phyloP scores from a whole-genome alignment of 2,329 filamentous ascomycete genomes.

The Incumbomyces delicatus region DNA sequence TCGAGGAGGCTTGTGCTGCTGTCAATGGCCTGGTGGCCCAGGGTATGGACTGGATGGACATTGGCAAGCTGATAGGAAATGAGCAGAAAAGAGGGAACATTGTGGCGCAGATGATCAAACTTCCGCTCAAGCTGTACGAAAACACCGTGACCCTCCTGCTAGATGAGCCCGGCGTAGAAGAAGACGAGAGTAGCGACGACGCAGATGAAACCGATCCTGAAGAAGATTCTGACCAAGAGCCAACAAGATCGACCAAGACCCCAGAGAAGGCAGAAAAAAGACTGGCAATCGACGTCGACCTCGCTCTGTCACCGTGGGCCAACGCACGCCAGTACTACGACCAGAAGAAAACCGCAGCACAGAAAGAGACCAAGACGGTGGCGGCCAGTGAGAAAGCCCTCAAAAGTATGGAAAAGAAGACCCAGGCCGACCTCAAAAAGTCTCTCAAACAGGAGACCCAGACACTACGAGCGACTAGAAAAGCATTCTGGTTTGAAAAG shows the following conservation, averaged over 20 bases:
- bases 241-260: slow-evolving; percentile 20
- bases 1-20: slow-evolving; percentile 85
- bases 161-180: slow-evolving; percentile 56
- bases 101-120: slow-evolving; percentile 75
- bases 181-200: slow-evolving; percentile 53
- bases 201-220: slow-evolving; percentile 42
- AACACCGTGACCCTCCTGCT: slow-evolving; percentile 76
- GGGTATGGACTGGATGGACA: slow-evolving; percentile 96
- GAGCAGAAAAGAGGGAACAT: slow-evolving; percentile 74
- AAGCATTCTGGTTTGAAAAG: slow-evolving; percentile 92
- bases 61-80: slow-evolving; percentile 75
- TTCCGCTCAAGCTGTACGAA: slow-evolving; percentile 82
- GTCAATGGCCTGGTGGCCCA: slow-evolving; percentile 85
- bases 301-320: slow-evolving; percentile 70
- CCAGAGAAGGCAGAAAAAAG: slow-evolving; percentile 27
- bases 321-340: slow-evolving; percentile 91
- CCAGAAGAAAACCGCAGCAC: slow-evolving; percentile 71
- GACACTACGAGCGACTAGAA: slow-evolving; percentile 69
- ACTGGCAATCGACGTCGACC: slow-evolving; percentile 73
- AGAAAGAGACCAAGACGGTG: slow-evolving; percentile 78
- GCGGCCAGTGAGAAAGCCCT: slow-evolving; percentile 73
- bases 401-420: slow-evolving; percentile 84
- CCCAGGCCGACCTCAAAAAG: slow-evolving; percentile 74
- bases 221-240: slow-evolving; percentile 29
- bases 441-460: slow-evolving; percentile 87